These are phyloP conservation scores for Termitomyces titanicus DNA, from an alignment of 768 basidiomycete species.

Conservation along the genomic window DNA sequence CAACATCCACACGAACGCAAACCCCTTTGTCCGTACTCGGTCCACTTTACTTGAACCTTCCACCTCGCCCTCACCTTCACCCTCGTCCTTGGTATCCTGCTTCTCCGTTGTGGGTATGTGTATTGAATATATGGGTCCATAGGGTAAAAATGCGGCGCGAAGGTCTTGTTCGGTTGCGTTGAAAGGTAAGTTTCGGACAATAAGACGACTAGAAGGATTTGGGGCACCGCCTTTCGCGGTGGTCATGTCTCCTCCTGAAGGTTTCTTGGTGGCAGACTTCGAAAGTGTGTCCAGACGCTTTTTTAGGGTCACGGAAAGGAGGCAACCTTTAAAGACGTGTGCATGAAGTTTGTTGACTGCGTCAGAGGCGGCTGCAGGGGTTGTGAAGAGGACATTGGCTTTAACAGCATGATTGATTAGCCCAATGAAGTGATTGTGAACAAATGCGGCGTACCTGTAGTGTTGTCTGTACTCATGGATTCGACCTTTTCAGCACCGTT, in stretches of 20 bases:
- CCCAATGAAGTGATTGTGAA: background rate
- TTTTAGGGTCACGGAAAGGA: slow-evolving; percentile 87
- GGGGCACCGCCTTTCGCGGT: slow-evolving; percentile 37
- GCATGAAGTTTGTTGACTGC: slow-evolving; percentile 84
- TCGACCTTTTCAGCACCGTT: slow-evolving; percentile 72
- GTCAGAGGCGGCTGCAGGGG: slow-evolving; percentile 61
- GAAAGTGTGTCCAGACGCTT: slow-evolving; percentile 72
- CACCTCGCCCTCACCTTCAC: slow-evolving; percentile 24
- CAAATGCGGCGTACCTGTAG: slow-evolving; percentile 38
- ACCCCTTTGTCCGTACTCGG: slow-evolving; percentile 60
- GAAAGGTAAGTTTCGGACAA: slow-evolving; percentile 88
- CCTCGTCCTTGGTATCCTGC: slow-evolving; percentile 14
- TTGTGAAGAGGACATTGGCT: slow-evolving; percentile 72
- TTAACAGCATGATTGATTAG: slow-evolving; percentile 16
- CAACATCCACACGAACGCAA: slow-evolving; percentile 95
- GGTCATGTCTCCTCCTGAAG: slow-evolving; percentile 16
- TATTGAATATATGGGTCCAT: slow-evolving; percentile 84
- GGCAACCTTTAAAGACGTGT: slow-evolving; percentile 85
- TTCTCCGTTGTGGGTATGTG: slow-evolving; percentile 58
- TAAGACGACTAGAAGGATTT: slow-evolving; percentile 75
- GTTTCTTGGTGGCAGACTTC: slow-evolving; percentile 36
- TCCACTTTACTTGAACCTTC: slow-evolving; percentile 18
- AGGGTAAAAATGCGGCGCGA: slow-evolving; percentile 79
- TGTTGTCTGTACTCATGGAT: slow-evolving; percentile 39
- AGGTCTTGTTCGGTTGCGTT: slow-evolving; percentile 83